phyloP scores from a whole-genome alignment of 495 filamentous ascomycete genomes.

The Xylaria longipes region DNA sequence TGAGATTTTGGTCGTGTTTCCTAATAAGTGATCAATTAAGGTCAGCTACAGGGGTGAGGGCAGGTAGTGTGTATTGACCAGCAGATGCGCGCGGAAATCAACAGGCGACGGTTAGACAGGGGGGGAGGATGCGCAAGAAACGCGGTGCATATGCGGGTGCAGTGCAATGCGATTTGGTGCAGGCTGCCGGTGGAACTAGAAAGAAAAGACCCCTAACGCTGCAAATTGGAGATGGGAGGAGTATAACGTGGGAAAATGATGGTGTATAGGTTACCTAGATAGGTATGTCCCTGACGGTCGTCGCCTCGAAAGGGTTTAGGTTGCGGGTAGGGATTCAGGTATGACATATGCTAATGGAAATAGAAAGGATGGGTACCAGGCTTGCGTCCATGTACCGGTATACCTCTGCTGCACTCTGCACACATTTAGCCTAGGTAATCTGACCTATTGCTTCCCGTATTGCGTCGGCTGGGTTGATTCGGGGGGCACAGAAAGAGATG shows the following conservation, averaged over 20 bases:
- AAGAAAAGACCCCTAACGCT: slow-evolving; percentile 10
- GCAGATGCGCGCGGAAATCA: slow-evolving; percentile 28
- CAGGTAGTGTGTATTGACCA: background rate
- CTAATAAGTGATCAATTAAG: slow-evolving; percentile 21
- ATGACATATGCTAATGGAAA: slow-evolving; percentile 1
- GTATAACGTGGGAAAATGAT: slow-evolving; percentile 8
- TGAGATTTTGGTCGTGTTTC: slow-evolving; percentile 6
- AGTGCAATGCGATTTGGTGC: slow-evolving; percentile 24
- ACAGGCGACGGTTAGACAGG: slow-evolving; percentile 24
- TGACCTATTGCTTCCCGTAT: background rate
- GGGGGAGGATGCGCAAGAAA: slow-evolving; percentile 20
- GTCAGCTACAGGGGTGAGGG: slow-evolving; percentile 6
- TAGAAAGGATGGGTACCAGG: background rate
- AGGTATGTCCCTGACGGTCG: slow-evolving; percentile 17
- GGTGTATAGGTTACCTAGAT: slow-evolving; percentile 15
- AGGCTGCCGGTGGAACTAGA: slow-evolving; percentile 6
- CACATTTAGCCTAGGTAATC: background rate
- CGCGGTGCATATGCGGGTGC: slow-evolving; percentile 29
- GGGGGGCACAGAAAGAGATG: slow-evolving; percentile 1
- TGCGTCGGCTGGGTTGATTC: background rate
- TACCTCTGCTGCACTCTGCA: background rate
- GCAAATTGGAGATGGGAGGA: slow-evolving; percentile 17
- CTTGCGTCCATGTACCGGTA: background rate
- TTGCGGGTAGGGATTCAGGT: slow-evolving; percentile 11
- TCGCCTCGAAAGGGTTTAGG: slow-evolving; percentile 10